A percentile compares a stretch with the other conserved stretches of the same genome.
phyloP scores from a whole-genome alignment of 1,284 basidiomycete species.

The Porodaedalea pini region DNA sequence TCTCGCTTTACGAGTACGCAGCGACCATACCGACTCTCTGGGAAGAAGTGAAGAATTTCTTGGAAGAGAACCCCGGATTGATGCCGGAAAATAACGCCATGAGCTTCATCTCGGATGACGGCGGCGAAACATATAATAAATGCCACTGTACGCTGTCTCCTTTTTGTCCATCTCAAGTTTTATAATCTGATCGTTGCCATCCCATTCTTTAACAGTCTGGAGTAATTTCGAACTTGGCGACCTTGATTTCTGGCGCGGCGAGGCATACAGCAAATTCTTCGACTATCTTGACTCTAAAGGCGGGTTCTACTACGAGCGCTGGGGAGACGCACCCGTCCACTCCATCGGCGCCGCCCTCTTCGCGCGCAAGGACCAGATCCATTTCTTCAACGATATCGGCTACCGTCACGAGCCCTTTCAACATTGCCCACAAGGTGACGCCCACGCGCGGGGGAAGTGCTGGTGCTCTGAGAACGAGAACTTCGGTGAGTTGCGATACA shows the following conservation, averaged over 20 bases:
- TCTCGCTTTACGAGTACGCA: conserved; percentile 82
- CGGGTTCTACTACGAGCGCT: conserved; percentile 93
- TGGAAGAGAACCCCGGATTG: conserved; percentile 63
- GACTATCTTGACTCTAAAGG: conserved; percentile 79
- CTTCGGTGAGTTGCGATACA: conserved; percentile 47
- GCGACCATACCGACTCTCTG: conserved; percentile 87
- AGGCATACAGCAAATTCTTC: conserved; percentile 85
- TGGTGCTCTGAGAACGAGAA: conserved; percentile 64
- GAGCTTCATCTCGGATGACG: conserved; percentile 79
- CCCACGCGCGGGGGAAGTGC: conserved; percentile 59
- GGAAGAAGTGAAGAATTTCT: conserved; percentile 79
- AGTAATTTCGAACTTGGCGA: conserved; percentile 89
- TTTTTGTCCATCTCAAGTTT: neutral
- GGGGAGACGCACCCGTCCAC: conserved; percentile 92
- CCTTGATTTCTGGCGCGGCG: conserved; percentile 78
- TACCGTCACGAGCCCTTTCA: conserved; percentile 80
- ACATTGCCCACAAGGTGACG: conserved; percentile 65
- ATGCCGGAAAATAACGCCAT: conserved; percentile 73
- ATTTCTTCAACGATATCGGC: conserved; percentile 68
- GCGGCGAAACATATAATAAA: conserved; percentile 75
- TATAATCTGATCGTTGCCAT: neutral
- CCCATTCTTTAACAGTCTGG: conserved; percentile 60
- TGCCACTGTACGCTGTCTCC: conserved; percentile 71
- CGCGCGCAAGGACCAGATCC: conserved; percentile 75
- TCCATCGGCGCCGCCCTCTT: conserved; percentile 84